Evolutionary conservation across 345 rosid species (phyloP).

Genomic region (Bruguiera parviflora): DNA sequence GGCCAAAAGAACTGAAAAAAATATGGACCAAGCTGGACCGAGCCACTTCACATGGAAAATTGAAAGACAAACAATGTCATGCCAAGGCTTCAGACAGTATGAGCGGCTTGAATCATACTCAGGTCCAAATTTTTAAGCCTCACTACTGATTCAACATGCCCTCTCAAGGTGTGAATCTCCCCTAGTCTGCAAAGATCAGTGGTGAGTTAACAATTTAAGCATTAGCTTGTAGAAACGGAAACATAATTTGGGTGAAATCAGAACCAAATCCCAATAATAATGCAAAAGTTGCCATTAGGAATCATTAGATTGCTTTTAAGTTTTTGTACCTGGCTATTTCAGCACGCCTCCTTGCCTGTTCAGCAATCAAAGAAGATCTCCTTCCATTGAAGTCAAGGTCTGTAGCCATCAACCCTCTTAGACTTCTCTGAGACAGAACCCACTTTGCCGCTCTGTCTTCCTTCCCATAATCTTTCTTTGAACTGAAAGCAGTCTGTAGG

Average conservation of each 20-base stretch:
- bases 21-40: not conserved
- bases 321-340: slow-evolving; percentile 75
- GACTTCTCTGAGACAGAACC: slow-evolving; percentile 71
- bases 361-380: slow-evolving; percentile 66
- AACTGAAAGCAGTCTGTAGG: slow-evolving; percentile 75
- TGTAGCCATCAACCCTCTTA: slow-evolving; percentile 52
- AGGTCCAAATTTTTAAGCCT: slow-evolving; percentile 80
- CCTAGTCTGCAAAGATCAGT: slow-evolving; percentile 55
- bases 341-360: slow-evolving; percentile 85
- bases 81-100: slow-evolving; percentile 51
- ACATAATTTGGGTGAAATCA: too few species aligned
- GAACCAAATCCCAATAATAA: too few species aligned
- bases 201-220: not conserved
- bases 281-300: not conserved
- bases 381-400: slow-evolving; percentile 61
- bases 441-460: slow-evolving; percentile 69
- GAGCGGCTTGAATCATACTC: slow-evolving; percentile 54
- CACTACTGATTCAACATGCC: slow-evolving; percentile 81
- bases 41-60: slow-evolving; percentile 3
- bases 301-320: not conserved
- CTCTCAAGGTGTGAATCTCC: slow-evolving; percentile 70
- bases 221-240: not conserved
- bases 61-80: not conserved
- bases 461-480: slow-evolving; percentile 77
- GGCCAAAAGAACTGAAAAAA: not conserved